Percentiles rank a stretch among this genome's conserved stretches.
phyloP scores from a whole-genome alignment of 208 protist species.

The Acanthamoeba sp. region DNA sequence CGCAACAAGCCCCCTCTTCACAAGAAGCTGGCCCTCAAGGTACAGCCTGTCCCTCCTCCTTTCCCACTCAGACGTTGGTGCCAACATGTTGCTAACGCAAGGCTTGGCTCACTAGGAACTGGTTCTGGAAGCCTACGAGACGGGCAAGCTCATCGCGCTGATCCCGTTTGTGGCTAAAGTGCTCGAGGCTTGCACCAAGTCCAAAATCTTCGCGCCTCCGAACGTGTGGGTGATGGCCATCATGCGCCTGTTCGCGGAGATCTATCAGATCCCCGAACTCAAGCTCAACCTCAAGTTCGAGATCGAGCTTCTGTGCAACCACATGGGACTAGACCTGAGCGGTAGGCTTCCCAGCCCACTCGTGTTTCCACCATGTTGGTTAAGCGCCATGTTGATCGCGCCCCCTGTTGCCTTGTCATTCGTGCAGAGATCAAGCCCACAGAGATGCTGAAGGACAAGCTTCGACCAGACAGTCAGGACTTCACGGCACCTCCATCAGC shows the following conservation, averaged over 20 bases:
- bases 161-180: constrained; percentile 97
- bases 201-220: constrained; percentile 96
- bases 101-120: constrained; percentile 88
- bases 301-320: constrained; percentile 93
- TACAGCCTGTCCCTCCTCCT: not conserved
- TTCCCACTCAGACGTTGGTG: not conserved
- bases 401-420: not conserved
- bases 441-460: constrained; percentile 32
- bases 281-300: constrained; percentile 99
- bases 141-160: constrained; percentile 95
- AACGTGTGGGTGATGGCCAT: constrained; percentile 99
- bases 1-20: constrained; percentile 98
- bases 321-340: constrained; percentile 88
- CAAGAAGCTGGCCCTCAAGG: constrained; percentile 95
- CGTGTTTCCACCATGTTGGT: not conserved
- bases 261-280: constrained; percentile 96
- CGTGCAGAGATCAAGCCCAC: constrained; percentile 65
- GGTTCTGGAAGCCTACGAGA: constrained; percentile 95
- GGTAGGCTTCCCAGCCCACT: not conserved
- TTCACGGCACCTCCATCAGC: constrained; percentile 66
- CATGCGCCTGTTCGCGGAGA: constrained; percentile 94
- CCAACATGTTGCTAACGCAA: not conserved
- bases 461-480: constrained; percentile 49
- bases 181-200: constrained; percentile 82
- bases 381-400: not conserved